Conservation (phyloP, 2,329 filamentous ascomycete species). For the Aulographum hederae region DNA sequence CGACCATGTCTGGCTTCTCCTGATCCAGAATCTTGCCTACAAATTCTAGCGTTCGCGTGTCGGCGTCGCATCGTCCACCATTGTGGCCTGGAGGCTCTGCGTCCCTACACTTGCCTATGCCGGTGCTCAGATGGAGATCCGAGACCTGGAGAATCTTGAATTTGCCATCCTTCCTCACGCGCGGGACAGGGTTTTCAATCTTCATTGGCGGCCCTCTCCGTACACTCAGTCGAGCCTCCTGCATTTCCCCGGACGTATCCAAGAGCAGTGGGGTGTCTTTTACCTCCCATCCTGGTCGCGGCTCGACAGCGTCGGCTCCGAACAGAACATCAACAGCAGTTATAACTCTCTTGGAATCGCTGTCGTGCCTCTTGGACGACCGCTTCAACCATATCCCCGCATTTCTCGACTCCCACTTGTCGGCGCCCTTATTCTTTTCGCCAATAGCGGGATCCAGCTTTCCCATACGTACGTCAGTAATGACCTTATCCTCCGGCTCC, state of each 20-base stretch:
- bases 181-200: constrained; percentile 49
- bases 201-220: constrained; percentile 52
- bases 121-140: constrained; percentile 88
- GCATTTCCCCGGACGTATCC: constrained; percentile 39
- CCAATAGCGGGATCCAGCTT: constrained; percentile 47
- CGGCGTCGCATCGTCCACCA: constrained; percentile 71
- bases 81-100: constrained; percentile 57
- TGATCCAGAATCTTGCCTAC: constrained; percentile 68
- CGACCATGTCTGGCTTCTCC: constrained; percentile 82
- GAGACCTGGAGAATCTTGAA: constrained; percentile 96
- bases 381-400: constrained; percentile 71
- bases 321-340: constrained; percentile 78
- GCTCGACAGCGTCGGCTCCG: constrained; percentile 80
- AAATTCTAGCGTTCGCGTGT: constrained; percentile 81
- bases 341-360: constrained; percentile 55
- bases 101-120: constrained; percentile 69
- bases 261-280: constrained; percentile 37
- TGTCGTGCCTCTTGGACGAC: constrained; percentile 51
- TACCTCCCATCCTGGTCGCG: constrained; percentile 55
- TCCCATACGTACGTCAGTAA: constrained; percentile 62
- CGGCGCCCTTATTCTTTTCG: constrained; percentile 36
- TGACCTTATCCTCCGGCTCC: constrained; percentile 52
- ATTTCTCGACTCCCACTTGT: constrained; percentile 60
- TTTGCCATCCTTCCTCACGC: constrained; percentile 72
- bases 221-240: constrained; percentile 59